A percentile compares a stretch with the other conserved stretches of the same genome.
Conservation (phyloP, 495 filamentous ascomycete genomes). For the Cudoniella acicularis region DNA sequence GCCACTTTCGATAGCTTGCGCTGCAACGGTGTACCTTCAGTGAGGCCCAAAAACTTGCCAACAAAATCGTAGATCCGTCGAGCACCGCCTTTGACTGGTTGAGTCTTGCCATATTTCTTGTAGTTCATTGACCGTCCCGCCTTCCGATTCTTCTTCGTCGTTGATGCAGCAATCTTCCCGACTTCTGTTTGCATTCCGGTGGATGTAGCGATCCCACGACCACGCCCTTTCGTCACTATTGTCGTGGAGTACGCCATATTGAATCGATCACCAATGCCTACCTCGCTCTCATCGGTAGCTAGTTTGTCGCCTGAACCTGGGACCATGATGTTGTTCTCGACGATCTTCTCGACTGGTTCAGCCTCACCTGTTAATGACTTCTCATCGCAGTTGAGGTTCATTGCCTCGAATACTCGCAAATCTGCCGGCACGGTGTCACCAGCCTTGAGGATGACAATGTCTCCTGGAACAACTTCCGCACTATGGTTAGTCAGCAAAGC, state of each 20-base stretch:
- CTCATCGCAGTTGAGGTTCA: slow-evolving; percentile 73
- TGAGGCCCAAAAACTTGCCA: slow-evolving; percentile 70
- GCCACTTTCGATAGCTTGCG: slow-evolving; percentile 77
- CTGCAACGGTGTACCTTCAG: slow-evolving; percentile 75
- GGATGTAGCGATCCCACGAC: slow-evolving; percentile 58
- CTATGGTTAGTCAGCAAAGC: slow-evolving; percentile 35
- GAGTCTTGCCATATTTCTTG: slow-evolving; percentile 56
- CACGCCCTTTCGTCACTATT: slow-evolving; percentile 64
- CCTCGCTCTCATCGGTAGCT: slow-evolving; percentile 40
- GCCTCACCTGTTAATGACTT: slow-evolving; percentile 73
- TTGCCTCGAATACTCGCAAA: slow-evolving; percentile 67
- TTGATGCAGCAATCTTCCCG: slow-evolving; percentile 74
- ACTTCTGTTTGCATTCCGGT: slow-evolving; percentile 85
- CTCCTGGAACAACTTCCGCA: slow-evolving; percentile 74
- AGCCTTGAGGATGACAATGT: slow-evolving; percentile 75
- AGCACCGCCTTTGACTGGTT: slow-evolving; percentile 52
- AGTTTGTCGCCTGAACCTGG: slow-evolving; percentile 30
- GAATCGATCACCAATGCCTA: slow-evolving; percentile 59
- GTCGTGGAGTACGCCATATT: slow-evolving; percentile 70
- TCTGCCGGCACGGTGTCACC: slow-evolving; percentile 84
- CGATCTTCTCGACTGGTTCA: slow-evolving; percentile 46
- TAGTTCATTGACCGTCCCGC: slow-evolving; percentile 59
- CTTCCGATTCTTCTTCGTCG: slow-evolving; percentile 55
- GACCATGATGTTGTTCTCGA: slow-evolving; percentile 29
- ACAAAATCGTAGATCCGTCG: slow-evolving; percentile 59